Conservation (phyloP, 2,329 filamentous ascomycete genomes). For the Coniella lustricola region DNA sequence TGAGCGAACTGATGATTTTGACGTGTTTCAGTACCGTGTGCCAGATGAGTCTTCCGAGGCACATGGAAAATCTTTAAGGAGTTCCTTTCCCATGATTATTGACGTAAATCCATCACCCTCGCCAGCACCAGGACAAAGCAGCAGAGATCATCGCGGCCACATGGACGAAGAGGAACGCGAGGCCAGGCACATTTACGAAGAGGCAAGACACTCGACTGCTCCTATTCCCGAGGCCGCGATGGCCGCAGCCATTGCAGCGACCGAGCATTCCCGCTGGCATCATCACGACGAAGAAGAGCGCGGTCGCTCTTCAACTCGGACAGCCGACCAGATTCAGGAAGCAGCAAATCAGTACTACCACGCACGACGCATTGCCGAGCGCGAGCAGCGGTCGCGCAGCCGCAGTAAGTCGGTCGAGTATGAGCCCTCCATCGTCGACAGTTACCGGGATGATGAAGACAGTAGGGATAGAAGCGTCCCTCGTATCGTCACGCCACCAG, state of each 20-base stretch:
- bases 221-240: conserved; percentile 41
- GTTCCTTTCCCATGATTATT: conserved; percentile 13
- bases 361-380: conserved; percentile 46
- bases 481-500: conserved; percentile 49
- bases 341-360: conserved; percentile 53
- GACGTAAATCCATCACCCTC: conserved; percentile 14
- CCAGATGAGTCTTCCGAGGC: conserved; percentile 44
- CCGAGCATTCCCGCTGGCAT: conserved; percentile 29
- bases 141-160: conserved; percentile 43
- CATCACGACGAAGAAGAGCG: conserved; percentile 25
- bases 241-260: conserved; percentile 38
- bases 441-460: conserved; percentile 37
- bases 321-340: conserved; percentile 43
- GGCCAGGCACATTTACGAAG: conserved; percentile 37
- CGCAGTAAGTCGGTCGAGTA: conserved; percentile 39
- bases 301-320: conserved; percentile 22
- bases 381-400: conserved; percentile 47
- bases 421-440: conserved; percentile 47
- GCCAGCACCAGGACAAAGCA: conserved; percentile 20
- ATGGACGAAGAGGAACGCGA: conserved; percentile 41
- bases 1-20: conserved; percentile 29
- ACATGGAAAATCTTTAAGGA: conserved; percentile 2
- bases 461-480: conserved; percentile 24
- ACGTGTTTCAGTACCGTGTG: conserved; percentile 55
- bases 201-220: conserved; percentile 40